Evolutionary conservation across 345 rosid species (phyloP), one percentile per base, ranked within the genome.

Genomic region (Dovyalis caffra): DNA sequence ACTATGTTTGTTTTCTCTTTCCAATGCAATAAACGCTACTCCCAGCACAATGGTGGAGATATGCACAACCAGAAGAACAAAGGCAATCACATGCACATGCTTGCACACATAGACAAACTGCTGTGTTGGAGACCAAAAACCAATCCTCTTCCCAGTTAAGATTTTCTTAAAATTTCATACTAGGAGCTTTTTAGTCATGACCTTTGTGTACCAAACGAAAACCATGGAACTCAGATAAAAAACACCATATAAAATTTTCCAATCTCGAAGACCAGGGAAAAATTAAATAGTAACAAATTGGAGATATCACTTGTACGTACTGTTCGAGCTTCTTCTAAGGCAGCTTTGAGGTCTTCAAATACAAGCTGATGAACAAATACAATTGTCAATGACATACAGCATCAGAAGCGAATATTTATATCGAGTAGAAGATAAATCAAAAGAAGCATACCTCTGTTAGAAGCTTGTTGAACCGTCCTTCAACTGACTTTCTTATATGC

Each of bases 301-400:
- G 53, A 73, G 11, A 56, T 53, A 76, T 67, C 29, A 76, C 60
- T 26, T 60, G 12, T 56, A 61, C 87, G 66, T 91, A 96, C 99
- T 89, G 9, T 83, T 80, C 85, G 89, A 77, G 98, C 97, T 89
- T 96, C 99, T 85, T 92, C 98, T 77, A 96, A 80, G 84, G 99
- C 99, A 76, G 98, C 91, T 88, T 92, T 96, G 62, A 89, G 89
- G 81, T 96, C 97, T 84, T 93, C 85, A 66, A 88, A 87, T 64
- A 91, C 97, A 83, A 91, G 90, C 99, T 96, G 91, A 43, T 73
- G 77, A 58, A 85, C 58, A 85, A 66, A 64, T 72, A 61, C 75
- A 33, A 49, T 69, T 83, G 75, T 87, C 81, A 64, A 70, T 40
- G 62, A 78, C 8, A 62, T 66, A 63, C 61, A 49, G 15, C 70